phyloP scores from a whole-genome alignment of 2,329 filamentous ascomycete genomes.

The Xylariaceae sp. region DNA sequence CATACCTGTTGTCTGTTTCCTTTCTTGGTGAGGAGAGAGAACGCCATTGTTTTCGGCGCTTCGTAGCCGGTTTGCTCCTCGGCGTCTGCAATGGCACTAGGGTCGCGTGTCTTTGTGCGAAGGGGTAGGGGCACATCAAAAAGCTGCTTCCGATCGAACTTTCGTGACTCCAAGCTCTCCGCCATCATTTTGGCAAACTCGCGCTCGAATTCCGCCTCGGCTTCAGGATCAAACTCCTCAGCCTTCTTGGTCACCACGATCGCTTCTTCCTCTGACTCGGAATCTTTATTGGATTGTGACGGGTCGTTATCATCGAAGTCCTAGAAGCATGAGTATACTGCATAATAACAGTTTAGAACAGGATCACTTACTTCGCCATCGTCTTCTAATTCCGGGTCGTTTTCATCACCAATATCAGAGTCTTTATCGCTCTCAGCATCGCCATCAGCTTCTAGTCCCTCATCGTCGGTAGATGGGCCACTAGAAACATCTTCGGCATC shows the following conservation, averaged over 20 bases:
- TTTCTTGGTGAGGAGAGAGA: constrained; percentile 91
- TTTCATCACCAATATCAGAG: constrained; percentile 57
- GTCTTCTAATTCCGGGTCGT: constrained; percentile 41
- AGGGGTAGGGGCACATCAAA: constrained; percentile 99
- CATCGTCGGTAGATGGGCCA: constrained; percentile 73
- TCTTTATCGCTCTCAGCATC: constrained; percentile 61
- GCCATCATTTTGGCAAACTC: constrained; percentile 99
- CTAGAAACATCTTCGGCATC: constrained; percentile 74
- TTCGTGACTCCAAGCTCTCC: constrained; percentile 91
- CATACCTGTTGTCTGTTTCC: constrained; percentile 89
- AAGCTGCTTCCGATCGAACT: constrained; percentile 89
- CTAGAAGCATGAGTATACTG: constrained; percentile 26
- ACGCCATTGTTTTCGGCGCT: constrained; percentile 78
- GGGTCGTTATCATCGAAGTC: constrained; percentile 45
- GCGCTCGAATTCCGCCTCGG: constrained; percentile 94
- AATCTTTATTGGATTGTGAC: constrained; percentile 49
- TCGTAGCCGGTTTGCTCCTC: constrained; percentile 37
- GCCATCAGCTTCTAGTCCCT: constrained; percentile 55
- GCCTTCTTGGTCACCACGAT: constrained; percentile 91
- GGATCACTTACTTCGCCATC: constrained; percentile 44
- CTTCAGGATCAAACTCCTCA: constrained; percentile 87
- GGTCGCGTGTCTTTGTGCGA: constrained; percentile 66
- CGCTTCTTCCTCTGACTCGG: constrained; percentile 77
- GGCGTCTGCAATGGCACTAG: constrained; percentile 33
- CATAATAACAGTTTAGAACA: neutral